Percentiles rank a stretch among this genome's conserved stretches.
Evolutionary conservation across 1,284 basidiomycete species (phyloP).

Genomic region (Gymnopus androsaceus): DNA sequence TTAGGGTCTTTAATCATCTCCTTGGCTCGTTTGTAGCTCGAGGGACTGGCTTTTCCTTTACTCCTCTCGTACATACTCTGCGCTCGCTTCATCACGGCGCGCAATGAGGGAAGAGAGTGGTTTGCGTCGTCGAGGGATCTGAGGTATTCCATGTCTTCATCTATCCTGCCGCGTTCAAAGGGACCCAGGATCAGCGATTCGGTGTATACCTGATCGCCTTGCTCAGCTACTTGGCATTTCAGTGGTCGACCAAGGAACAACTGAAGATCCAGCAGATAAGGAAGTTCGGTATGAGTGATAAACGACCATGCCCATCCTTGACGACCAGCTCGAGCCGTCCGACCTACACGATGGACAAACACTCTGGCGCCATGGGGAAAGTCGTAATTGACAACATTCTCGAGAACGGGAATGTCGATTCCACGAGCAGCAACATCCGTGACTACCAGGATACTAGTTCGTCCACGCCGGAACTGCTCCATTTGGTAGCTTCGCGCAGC

Average conservation of each 20-base stretch:
- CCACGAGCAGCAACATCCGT: constrained; percentile 98
- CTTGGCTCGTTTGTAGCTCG: constrained; percentile 88
- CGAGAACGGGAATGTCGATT: constrained; percentile 92
- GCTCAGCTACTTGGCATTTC: constrained; percentile 47
- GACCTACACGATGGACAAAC: constrained; percentile 96
- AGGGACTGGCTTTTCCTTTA: constrained; percentile 85
- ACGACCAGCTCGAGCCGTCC: constrained; percentile 93
- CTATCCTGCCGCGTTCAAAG: constrained; percentile 78
- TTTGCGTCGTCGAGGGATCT: constrained; percentile 68
- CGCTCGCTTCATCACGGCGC: constrained; percentile 88
- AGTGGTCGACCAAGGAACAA: constrained; percentile 90
- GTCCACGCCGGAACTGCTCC: constrained; percentile 85
- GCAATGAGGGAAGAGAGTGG: constrained; percentile 70
- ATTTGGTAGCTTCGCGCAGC: constrained; percentile 90
- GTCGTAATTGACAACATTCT: constrained; percentile 97
- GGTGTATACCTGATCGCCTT: constrained; percentile 62
- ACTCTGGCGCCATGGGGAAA: constrained; percentile 92
- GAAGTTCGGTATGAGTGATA: constrained; percentile 83
- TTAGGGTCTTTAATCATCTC: constrained; percentile 76
- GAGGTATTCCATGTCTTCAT: constrained; percentile 86
- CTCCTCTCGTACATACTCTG: constrained; percentile 95
- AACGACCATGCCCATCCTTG: constrained; percentile 97
- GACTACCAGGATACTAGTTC: constrained; percentile 87
- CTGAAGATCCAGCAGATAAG: constrained; percentile 91
- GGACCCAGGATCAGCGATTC: constrained; percentile 80